phyloP scores from a whole-genome alignment of 768 basidiomycete species.

The Agrocybe pediades region DNA sequence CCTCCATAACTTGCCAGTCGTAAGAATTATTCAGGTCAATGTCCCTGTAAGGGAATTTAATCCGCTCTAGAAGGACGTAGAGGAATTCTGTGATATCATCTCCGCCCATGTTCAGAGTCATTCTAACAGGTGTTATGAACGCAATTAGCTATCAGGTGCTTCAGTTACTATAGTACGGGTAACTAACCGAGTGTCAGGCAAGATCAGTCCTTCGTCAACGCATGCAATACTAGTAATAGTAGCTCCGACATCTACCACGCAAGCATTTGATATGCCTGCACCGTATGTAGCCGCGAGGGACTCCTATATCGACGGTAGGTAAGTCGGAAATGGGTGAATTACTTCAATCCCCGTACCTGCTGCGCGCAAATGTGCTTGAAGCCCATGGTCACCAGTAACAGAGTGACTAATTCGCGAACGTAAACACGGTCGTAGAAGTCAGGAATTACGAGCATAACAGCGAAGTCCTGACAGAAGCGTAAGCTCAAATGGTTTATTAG shows the following conservation, averaged over 20 bases:
- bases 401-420: conserved; percentile 72
- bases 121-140: conserved; percentile 39
- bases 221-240: conserved; percentile 83
- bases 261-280: conserved; percentile 92
- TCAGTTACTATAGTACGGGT: conserved; percentile 1
- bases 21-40: conserved; percentile 74
- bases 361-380: conserved; percentile 94
- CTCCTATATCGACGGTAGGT: conserved; percentile 56
- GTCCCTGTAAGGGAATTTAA: conserved; percentile 87
- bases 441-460: conserved; percentile 86
- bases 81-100: conserved; percentile 95
- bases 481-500: not conserved
- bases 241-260: conserved; percentile 95
- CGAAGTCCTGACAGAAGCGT: conserved; percentile 73
- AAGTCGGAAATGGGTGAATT: not conserved
- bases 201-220: conserved; percentile 90
- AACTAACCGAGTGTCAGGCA: conserved; percentile 81
- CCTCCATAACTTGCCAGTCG: conserved; percentile 92
- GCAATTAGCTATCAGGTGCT: not conserved
- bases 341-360: conserved; percentile 55
- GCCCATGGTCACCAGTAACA: conserved; percentile 77
- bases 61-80: conserved; percentile 73
- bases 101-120: conserved; percentile 86
- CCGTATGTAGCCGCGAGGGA: conserved; percentile 93
- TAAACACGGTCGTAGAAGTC: conserved; percentile 89